Base-by-base conservation (phyloP, 1,139 yeast genomes). In the Lodderomyces jiufengensis region DNA sequence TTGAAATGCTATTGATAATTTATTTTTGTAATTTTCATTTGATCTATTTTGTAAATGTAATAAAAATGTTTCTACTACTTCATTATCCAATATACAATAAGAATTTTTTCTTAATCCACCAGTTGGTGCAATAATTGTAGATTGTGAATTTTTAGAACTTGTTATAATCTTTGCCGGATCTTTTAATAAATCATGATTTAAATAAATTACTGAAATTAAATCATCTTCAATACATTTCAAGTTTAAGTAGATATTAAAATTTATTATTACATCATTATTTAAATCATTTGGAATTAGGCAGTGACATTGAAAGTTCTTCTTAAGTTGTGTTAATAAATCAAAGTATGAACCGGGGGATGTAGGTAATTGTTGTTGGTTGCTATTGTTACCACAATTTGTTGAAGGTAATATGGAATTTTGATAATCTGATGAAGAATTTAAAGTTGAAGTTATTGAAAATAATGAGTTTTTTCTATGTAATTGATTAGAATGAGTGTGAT, bases 41-140 rank as follows among this genome's bases (percentile, higher is more conserved):
- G 37, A 44, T 14, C 58, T 58, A 42, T 59, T 46, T 38, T 51
- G 50, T 48, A 64, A 63, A 57, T 48, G 66, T 36, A 40, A 48
- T 34, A 45, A 54, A 38, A 49, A 55, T 33, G 29, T 54, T 34
- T 61, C 55, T 5, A 60, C 52, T 15, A 62, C 49, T 5, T 52
- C 39, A 43, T 66, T 67, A n/a, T 73, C 64, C 18, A 69, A 49
- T 14, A 57, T 50, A 38, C 74, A 68, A 44, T 69, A 66, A 5
- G 70, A 52, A 46, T 58, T 63, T 43, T 63, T 66, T 31, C 76
- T 54, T 23, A 70, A 54, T 2, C 75, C 76, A 3, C 74, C 75
- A 12, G 66, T 60, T 34, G 59, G 56, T 14, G 66, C 62, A 9
- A 70, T 51, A 3, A 70, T 44, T 12, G 62, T 47, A 2, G 72